Percentiles rank a stretch among this genome's conserved stretches.
phyloP scores from a whole-genome alignment of 257 asterid genomes.

The Linaria vulgaris region DNA sequence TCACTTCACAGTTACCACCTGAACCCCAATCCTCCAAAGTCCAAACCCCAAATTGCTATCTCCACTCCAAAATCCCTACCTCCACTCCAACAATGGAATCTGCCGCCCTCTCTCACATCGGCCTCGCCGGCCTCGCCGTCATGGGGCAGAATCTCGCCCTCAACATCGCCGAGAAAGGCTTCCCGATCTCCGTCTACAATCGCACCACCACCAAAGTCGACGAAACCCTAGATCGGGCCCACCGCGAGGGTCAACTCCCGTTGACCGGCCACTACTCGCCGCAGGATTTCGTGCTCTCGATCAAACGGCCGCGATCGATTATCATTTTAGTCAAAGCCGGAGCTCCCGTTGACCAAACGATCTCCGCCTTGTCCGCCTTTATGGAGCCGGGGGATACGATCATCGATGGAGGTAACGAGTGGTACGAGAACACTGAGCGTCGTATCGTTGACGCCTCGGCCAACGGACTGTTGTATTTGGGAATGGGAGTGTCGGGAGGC shows the following conservation, averaged over 20 bases:
- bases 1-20: too few species aligned
- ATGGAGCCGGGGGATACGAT: conserved; percentile 28
- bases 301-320: conserved; percentile 29
- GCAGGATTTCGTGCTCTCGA: conserved; percentile 22
- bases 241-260: conserved; percentile 25
- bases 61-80: too few species aligned
- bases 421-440: conserved; percentile 32
- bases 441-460: conserved; percentile 26
- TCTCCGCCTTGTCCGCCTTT: conserved; percentile 26
- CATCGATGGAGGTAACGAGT: conserved; percentile 31
- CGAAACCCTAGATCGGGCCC: conserved; percentile 26
- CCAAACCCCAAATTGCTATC: too few species aligned
- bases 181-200: conserved; percentile 28
- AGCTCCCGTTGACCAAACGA: conserved; percentile 28
- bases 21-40: too few species aligned
- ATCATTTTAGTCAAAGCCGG: conserved; percentile 30
- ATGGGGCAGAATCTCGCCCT: conserved; percentile 31
- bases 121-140: conserved; percentile 30
- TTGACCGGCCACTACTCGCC: conserved; percentile 26
- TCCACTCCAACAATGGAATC: too few species aligned
- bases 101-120: not conserved
- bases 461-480: conserved; percentile 25
- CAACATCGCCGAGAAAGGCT: conserved; percentile 29
- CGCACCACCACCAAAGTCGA: conserved; percentile 27
- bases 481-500: conserved; percentile 31